Percentiles rank a stretch among this genome's conserved stretches.
phyloP scores from a whole-genome alignment of 345 rosid species.

The Brassica nigra region DNA sequence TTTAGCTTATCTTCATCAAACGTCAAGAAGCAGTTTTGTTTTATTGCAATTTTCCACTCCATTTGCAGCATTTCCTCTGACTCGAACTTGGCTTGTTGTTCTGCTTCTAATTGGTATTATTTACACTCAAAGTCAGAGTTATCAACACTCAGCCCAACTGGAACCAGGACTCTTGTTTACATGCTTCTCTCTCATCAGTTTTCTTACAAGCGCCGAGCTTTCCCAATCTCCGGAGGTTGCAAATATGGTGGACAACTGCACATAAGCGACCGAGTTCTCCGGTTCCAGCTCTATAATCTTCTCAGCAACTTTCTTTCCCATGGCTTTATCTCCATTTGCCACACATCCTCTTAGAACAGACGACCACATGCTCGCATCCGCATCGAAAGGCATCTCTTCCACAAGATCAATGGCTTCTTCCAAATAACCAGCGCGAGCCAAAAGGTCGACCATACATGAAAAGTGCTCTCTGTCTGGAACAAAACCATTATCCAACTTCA shows the following conservation, averaged over 20 bases:
- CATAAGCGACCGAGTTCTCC: conserved; percentile 70
- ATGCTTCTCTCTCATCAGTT: conserved; percentile 24
- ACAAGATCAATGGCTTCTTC: conserved; percentile 63
- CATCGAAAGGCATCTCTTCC: conserved; percentile 58
- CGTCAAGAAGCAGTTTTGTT: neutral
- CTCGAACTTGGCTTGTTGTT: conserved; percentile 2
- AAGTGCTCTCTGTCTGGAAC: conserved; percentile 72
- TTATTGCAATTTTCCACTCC: neutral
- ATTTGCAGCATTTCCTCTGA: neutral
- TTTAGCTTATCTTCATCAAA: conserved; percentile 8
- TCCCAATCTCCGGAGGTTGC: conserved; percentile 86
- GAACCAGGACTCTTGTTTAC: conserved; percentile 33
- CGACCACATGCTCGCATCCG: conserved; percentile 75
- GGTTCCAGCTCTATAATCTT: conserved; percentile 78
- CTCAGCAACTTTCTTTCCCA: conserved; percentile 73
- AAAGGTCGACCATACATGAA: conserved; percentile 83
- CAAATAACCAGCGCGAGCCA: conserved; percentile 73
- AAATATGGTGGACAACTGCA: conserved; percentile 64
- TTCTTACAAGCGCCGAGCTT: conserved; percentile 59
- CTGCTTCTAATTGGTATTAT: neutral
- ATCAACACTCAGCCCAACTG: conserved; percentile 39
- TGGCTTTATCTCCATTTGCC: conserved; percentile 59
- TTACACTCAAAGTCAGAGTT: neutral
- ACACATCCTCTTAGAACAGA: conserved; percentile 79
- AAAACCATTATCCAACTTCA: conserved; percentile 59